Conservation (phyloP, 352 stramenopile genomes). For the Globisporangium middletonii region DNA sequence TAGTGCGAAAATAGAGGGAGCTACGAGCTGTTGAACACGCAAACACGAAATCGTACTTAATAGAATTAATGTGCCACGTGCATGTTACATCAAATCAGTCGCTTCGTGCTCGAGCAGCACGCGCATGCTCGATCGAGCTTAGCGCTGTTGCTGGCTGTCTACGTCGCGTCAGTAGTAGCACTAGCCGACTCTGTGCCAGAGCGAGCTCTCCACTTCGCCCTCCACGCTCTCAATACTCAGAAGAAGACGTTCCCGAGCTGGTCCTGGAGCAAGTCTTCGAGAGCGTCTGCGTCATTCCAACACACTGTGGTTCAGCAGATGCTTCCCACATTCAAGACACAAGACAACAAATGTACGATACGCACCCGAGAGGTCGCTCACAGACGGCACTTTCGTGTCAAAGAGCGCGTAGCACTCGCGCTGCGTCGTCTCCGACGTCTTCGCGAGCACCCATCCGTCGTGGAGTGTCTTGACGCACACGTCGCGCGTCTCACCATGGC, state of each 20-base stretch:
- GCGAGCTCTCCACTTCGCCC: too few species aligned
- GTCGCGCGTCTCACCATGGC: constrained; percentile 25
- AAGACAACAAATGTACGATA: not conserved
- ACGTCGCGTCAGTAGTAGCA: not conserved
- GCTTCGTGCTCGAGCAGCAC: too few species aligned
- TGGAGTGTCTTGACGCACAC: constrained; percentile 49
- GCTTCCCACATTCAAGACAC: not conserved
- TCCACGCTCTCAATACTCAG: constrained; percentile 12
- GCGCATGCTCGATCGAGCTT: not conserved
- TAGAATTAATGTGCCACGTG: too few species aligned
- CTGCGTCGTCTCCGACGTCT: constrained; percentile 34
- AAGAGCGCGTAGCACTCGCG: constrained; percentile 59
- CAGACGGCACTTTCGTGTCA: constrained; percentile 51
- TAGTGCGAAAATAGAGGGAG: too few species aligned
- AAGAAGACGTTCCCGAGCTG: constrained; percentile 57
- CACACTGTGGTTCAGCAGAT: not conserved
- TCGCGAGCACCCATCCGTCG: constrained; percentile 51
- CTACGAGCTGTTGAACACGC: too few species aligned
- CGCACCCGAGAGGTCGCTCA: constrained; percentile 47
- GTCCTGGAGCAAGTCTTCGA: constrained; percentile 34
- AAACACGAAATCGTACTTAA: too few species aligned
- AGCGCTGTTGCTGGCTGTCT: not conserved
- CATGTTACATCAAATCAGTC: too few species aligned
- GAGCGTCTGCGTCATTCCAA: constrained; percentile 24
- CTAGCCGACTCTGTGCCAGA: too few species aligned